Base-by-base conservation (phyloP, 495 filamentous ascomycete species). In the Penicillium ucsense region DNA sequence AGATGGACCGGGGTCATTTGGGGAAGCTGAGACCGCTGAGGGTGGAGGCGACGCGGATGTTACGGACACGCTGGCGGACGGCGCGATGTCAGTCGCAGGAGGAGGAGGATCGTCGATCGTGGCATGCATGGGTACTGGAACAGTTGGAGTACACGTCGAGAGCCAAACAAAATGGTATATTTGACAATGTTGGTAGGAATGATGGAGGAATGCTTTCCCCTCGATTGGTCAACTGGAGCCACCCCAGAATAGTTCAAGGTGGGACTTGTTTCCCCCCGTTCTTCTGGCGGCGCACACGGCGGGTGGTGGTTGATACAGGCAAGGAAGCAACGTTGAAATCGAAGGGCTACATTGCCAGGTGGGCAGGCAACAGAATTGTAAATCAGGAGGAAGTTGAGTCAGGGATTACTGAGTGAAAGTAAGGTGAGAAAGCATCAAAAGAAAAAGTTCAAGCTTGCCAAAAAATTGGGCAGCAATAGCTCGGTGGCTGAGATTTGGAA, bases 101-200 rank as follows among this genome's bases (percentile, higher is more conserved):
- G 60, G 43, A 54, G 60, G 52, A 55, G 61, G 62, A 46, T 50
- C 55, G 56, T 63, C 52, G 55, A 58, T 61, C 56, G 66, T 63
- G 58, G 68, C 67, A 64, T 64, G 70, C 67, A 72, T 73, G 59
- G 62, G 56, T 62, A 47, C 52, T 52, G 49, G 56, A 48, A 38
- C 35, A n/a, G 46, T 49, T 37, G 45, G 40, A 50, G 52, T 47
- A 37, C 38, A 48, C 2, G 46, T 48, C 46, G 41, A 20, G 35
- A 39, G 49, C 35, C 31, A 52, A 44, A 40, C 8, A 35, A 39
- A 47, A 32, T 33, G 45, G 20, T 20, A 20, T 20, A 20, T 20
- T 32, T 31, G 50, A 33, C n/a, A 37, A 30, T 52, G 54, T 36
- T 49, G 56, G 54, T 47, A 62, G 59, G 59, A 57, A 60, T 62